Evolutionary conservation across 768 basidiomycete genomes (phyloP).

Genomic region (Phanerodontia chrysosporium): DNA sequence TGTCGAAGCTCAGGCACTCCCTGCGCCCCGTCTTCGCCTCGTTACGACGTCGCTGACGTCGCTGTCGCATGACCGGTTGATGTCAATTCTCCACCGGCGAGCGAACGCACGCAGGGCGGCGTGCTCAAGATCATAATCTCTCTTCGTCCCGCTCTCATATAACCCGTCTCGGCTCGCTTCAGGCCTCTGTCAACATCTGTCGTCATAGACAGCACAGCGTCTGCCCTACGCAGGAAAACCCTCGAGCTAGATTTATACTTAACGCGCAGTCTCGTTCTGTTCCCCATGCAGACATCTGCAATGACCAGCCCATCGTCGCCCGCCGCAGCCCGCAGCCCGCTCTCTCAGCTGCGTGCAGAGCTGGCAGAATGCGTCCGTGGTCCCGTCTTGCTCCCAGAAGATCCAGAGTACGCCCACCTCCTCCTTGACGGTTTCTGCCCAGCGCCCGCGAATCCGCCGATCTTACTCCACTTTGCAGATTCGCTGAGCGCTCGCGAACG

Average conservation of each 20-base stretch:
- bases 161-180: background rate
- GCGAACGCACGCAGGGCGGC: background rate
- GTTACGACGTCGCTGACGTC: too few relatives aligned
- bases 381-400: slow-evolving; percentile 9
- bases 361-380: slow-evolving; percentile 16
- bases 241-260: background rate
- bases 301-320: background rate
- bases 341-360: slow-evolving; percentile 12
- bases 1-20: background rate
- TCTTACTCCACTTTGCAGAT: slow-evolving; percentile 15
- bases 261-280: background rate
- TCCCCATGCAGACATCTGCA: background rate
- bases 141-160: background rate
- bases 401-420: slow-evolving; percentile 3
- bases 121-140: background rate
- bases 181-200: background rate
- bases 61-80: too few relatives aligned
- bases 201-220: background rate
- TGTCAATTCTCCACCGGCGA: too few relatives aligned
- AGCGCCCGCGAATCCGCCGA: background rate
- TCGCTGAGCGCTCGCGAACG: slow-evolving; percentile 20
- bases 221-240: background rate
- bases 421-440: background rate
- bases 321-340: background rate
- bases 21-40: too few relatives aligned